Percentiles rank a stretch among this genome's conserved stretches.
Conservation (phyloP, 2,329 filamentous ascomycete genomes). For the Teratosphaeria pseudoeucalypti region DNA sequence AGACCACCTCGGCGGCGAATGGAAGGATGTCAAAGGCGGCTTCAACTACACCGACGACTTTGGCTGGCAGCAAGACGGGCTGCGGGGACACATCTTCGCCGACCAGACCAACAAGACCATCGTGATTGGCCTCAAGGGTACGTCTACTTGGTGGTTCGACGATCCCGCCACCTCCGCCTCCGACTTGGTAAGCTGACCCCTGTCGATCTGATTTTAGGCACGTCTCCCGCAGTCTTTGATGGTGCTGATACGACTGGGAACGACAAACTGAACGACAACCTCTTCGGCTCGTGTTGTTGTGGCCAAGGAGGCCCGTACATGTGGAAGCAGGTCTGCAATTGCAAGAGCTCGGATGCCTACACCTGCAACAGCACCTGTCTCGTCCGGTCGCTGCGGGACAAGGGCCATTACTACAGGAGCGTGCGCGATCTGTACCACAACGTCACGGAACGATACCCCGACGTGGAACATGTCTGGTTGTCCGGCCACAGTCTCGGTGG, state of each 20-base stretch:
- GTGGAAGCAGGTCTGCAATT: conserved; percentile 89
- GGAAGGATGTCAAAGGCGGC: conserved; percentile 66
- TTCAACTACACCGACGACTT: conserved; percentile 86
- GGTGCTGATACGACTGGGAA: conserved; percentile 95
- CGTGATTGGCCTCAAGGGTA: conserved; percentile 82
- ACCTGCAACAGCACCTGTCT: conserved; percentile 91
- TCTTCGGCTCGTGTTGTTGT: conserved; percentile 97
- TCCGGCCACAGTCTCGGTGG: conserved; percentile 89
- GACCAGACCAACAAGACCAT: conserved; percentile 78
- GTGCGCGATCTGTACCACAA: conserved; percentile 85
- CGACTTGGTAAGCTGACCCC: conserved; percentile 6
- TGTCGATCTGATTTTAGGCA: conserved; percentile 6
- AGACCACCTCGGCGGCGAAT: conserved; percentile 60
- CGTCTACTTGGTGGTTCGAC: conserved; percentile 8
- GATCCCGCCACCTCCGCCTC: conserved; percentile 1
- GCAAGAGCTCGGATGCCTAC: conserved; percentile 67
- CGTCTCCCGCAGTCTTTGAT: conserved; percentile 71
- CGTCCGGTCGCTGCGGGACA: conserved; percentile 59
- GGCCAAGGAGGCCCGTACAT: conserved; percentile 83
- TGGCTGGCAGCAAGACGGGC: conserved; percentile 81
- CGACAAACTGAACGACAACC: conserved; percentile 94
- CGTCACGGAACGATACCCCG: conserved; percentile 77
- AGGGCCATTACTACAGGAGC: conserved; percentile 86
- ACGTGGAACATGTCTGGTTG: conserved; percentile 69
- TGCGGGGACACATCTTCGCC: conserved; percentile 85